These are phyloP conservation scores for Alternaria sp. DNA, from an alignment of 2,329 filamentous ascomycete genomes.

Conservation along the genomic window DNA sequence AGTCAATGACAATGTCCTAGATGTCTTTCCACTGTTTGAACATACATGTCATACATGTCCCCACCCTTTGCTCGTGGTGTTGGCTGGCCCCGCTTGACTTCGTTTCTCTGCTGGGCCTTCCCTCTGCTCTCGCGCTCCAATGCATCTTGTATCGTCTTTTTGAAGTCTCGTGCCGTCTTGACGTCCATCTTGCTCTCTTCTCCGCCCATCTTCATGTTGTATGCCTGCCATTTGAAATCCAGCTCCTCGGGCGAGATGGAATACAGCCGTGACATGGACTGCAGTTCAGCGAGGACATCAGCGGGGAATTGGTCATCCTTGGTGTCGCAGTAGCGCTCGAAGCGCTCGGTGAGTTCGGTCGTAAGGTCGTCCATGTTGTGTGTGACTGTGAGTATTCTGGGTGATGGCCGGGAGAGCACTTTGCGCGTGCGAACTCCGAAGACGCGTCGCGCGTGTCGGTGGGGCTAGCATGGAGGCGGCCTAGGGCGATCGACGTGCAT, in stretches of 20 bases:
- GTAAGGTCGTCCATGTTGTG: constrained; percentile 58
- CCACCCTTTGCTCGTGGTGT: constrained; percentile 62
- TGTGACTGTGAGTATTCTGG: constrained; percentile 7
- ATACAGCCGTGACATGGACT: constrained; percentile 86
- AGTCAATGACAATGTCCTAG: constrained; percentile 10
- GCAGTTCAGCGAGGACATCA: constrained; percentile 81
- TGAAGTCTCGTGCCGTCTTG: constrained; percentile 76
- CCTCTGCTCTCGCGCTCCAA: constrained; percentile 78
- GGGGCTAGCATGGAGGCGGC: constrained; percentile 18
- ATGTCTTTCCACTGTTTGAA: neutral
- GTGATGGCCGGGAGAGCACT: constrained; percentile 4
- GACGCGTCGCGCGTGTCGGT: constrained; percentile 41
- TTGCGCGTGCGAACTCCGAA: constrained; percentile 18
- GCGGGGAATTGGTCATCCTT: constrained; percentile 64
- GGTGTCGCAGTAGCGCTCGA: constrained; percentile 64
- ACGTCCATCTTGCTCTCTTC: constrained; percentile 77
- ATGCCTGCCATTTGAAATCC: constrained; percentile 99
- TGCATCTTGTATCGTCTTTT: constrained; percentile 83
- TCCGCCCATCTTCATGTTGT: constrained; percentile 90
- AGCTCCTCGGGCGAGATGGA: constrained; percentile 82
- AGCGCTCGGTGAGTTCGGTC: constrained; percentile 65
- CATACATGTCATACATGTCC: constrained; percentile 83
- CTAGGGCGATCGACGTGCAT: constrained; percentile 24
- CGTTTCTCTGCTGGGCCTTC: constrained; percentile 65
- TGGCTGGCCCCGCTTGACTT: constrained; percentile 66